Base-by-base conservation (phyloP, 352 stramenopile species). In the Globisporangium paroecandrum region DNA sequence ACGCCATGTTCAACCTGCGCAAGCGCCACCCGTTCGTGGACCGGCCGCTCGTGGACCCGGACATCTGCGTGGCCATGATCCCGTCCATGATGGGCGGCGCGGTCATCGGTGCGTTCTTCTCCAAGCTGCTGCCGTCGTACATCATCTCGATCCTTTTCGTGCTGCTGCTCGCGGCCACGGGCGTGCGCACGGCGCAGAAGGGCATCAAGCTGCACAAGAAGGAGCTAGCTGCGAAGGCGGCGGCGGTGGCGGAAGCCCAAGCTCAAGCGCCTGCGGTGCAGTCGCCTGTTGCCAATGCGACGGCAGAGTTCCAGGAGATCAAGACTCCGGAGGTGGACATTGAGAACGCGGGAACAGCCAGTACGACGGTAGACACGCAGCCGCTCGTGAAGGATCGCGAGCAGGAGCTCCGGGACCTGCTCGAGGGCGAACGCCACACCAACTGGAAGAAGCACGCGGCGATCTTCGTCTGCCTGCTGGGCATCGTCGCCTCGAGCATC, bases 61-160 rank as follows among this genome's bases (percentile, higher is more conserved):
- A 89, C 41, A 69, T 90, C 9, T 76, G 72, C 9, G 64, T 89
- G 22, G 77, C 74, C 29, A 90, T 89, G 78, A 87, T 90, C 62
- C 82, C 82, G 54, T 71, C 81, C 24, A 81, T 89, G 58, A 87
- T 89, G 49, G 80, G 77, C 22, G 78, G 80, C 12, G 78, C 81
- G 0, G 73, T 90, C 46, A 63, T 90, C 15, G 82, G 82, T 2
- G 77, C 82, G 18, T 69, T 89, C 47, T 63, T 89, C 22, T 81
- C 78, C 63, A 90, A 85, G 58, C 66, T 90, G 57, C 66, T 90
- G 47, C 82, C 81, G 32, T 81, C 76, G 15, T 89, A 90, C 68
- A 32, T 89, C 18, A 71, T 88, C 55, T 89, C 80, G 38, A 66
- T 88, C 13, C 70, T 90, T 7, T 79, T 90, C 20, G 77, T 87